phyloP scores from a whole-genome alignment of 2,329 filamentous ascomycete genomes.

The Elsinoe batatas region DNA sequence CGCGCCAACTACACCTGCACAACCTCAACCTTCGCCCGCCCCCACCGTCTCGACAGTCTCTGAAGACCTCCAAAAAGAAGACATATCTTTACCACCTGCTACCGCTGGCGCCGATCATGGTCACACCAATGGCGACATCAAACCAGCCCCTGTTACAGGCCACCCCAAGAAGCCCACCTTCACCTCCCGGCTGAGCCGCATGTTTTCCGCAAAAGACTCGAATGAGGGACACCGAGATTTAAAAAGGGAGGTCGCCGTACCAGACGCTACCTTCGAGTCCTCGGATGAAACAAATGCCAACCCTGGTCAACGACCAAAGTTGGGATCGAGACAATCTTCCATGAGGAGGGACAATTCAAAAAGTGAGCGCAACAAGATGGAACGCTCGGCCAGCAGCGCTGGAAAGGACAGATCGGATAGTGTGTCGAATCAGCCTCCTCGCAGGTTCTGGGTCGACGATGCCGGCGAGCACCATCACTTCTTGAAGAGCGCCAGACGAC shows the following conservation, averaged over 20 bases:
- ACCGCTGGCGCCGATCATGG: neutral
- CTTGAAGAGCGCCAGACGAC: slow-evolving; percentile 78
- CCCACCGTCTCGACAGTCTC: slow-evolving; percentile 15
- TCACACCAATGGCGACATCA: slow-evolving; percentile 16
- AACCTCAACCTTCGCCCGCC: slow-evolving; percentile 10
- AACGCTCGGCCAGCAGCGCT: slow-evolving; percentile 24
- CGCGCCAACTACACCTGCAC: neutral
- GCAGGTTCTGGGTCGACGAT: slow-evolving; percentile 48
- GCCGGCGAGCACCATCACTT: slow-evolving; percentile 76
- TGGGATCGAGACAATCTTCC: slow-evolving; percentile 25
- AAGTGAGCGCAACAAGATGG: slow-evolving; percentile 13
- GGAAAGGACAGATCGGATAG: slow-evolving; percentile 19
- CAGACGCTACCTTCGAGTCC: slow-evolving; percentile 23
- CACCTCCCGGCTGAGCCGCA: slow-evolving; percentile 31
- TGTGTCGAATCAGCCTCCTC: slow-evolving; percentile 19
- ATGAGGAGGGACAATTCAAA: slow-evolving; percentile 20
- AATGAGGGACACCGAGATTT: slow-evolving; percentile 15
- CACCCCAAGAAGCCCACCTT: slow-evolving; percentile 30
- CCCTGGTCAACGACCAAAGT: slow-evolving; percentile 18
- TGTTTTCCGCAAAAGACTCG: slow-evolving; percentile 32
- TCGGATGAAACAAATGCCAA: slow-evolving; percentile 18
- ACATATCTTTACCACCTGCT: slow-evolving; percentile 12
- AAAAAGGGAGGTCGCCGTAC: slow-evolving; percentile 17
- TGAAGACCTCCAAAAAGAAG: slow-evolving; percentile 20
- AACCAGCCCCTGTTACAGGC: slow-evolving; percentile 16